Percentiles rank a stretch among this genome's conserved stretches.
Evolutionary conservation across 805 yeast species (phyloP).

Genomic region (Ogataea haglerorum): DNA sequence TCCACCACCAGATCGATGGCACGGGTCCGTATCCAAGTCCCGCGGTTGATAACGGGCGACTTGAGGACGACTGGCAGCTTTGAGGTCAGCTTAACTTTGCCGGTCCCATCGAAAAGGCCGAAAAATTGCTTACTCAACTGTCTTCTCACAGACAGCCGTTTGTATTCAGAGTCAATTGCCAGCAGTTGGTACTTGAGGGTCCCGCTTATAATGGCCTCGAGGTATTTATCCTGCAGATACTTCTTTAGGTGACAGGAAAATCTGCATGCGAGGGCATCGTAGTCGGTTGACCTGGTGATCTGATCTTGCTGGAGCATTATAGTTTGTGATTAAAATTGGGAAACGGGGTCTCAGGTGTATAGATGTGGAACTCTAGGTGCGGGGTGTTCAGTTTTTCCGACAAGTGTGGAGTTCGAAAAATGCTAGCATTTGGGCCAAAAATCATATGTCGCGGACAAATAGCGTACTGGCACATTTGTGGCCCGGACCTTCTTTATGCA

Average conservation of each 20-base stretch:
- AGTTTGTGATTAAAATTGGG: too few relatives aligned
- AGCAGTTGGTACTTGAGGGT: conserved; percentile 37
- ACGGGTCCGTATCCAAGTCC: conserved; percentile 60
- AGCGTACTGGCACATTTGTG: not conserved
- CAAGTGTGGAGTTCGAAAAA: not conserved
- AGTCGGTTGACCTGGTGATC: conserved; percentile 46
- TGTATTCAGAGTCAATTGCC: conserved; percentile 37
- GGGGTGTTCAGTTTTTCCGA: not conserved
- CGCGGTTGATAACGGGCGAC: conserved; percentile 66
- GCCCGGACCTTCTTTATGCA: not conserved
- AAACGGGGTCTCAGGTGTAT: not conserved
- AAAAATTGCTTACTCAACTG: conserved; percentile 38
- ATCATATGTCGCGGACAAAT: not conserved
- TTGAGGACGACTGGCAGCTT: conserved; percentile 28
- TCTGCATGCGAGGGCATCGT: conserved; percentile 69
- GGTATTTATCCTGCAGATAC: conserved; percentile 43
- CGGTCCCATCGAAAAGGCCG: conserved; percentile 23
- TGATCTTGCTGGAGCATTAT: conserved; percentile 14
- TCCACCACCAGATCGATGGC: conserved; percentile 47
- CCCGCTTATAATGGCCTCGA: conserved; percentile 35
- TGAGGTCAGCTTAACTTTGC: not conserved
- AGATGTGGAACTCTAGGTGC: not conserved
- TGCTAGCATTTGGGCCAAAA: not conserved
- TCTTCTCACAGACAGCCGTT: conserved; percentile 31
- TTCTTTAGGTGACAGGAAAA: conserved; percentile 46